Evolutionary conservation across 2,329 filamentous ascomycete species (phyloP).

Genomic region (Aspergillus eucalypticola): DNA sequence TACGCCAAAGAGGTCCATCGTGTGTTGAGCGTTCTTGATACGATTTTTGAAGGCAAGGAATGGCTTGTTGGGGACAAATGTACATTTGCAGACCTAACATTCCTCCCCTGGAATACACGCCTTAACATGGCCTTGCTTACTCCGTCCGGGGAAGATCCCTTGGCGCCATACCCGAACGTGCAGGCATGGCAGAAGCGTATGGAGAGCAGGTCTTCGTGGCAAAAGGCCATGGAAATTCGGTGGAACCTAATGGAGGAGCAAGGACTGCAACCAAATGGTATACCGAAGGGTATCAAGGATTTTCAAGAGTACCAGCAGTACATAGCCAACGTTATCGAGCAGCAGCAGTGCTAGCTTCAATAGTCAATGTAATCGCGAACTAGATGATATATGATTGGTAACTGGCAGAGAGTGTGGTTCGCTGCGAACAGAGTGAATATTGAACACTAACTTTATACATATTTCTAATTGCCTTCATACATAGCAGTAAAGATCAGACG

Average conservation of each 20-base stretch:
- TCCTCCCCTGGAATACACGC: constrained; percentile 1
- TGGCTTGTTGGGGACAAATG: constrained; percentile 11
- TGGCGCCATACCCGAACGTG: constrained; percentile 2
- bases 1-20: constrained; percentile 2
- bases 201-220: neutral
- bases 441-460: too few species aligned
- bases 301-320: neutral
- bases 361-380: too few species aligned
- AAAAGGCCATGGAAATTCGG: neutral
- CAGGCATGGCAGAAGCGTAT: constrained; percentile 1
- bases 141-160: neutral
- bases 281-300: constrained; percentile 2
- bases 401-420: too few species aligned
- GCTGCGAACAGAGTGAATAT: too few species aligned
- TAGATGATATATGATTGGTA: too few species aligned
- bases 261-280: neutral
- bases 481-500: too few species aligned
- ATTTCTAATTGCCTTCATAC: too few species aligned
- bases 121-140: neutral
- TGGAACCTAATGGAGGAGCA: constrained; percentile 4
- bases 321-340: neutral
- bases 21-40: neutral
- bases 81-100: constrained; percentile 3
- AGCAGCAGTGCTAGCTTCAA: constrained; percentile 14
- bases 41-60: neutral